A percentile compares a stretch with the other conserved stretches of the same genome.
Evolutionary conservation across 2,329 filamentous ascomycete genomes (phyloP).

Genomic region (Epichloe festucae): DNA sequence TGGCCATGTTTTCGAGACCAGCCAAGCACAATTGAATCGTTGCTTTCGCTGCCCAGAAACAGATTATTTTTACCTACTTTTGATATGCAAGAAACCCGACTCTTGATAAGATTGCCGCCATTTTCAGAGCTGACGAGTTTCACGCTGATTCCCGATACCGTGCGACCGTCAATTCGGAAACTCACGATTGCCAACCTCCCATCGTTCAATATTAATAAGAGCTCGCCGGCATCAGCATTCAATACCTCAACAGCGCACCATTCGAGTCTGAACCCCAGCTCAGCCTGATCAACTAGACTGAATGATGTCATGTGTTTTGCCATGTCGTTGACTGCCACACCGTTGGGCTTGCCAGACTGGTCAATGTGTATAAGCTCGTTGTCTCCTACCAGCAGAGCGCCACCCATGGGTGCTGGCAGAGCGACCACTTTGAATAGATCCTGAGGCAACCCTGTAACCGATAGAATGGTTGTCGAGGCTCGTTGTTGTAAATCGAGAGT

Average conservation of each 20-base stretch:
- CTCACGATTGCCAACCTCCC: conserved; percentile 63
- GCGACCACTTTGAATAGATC: conserved; percentile 76
- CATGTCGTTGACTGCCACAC: conserved; percentile 85
- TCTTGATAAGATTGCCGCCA: conserved; percentile 49
- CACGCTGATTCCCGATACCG: conserved; percentile 75
- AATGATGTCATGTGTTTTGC: conserved; percentile 74
- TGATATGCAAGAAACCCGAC: conserved; percentile 55
- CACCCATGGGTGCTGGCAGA: conserved; percentile 74
- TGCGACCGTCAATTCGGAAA: conserved; percentile 81
- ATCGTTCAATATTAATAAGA: conserved; percentile 68
- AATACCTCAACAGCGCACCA: conserved; percentile 66
- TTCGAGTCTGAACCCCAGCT: conserved; percentile 68
- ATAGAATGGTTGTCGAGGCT: conserved; percentile 84
- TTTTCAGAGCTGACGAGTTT: conserved; percentile 48
- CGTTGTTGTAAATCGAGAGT: conserved; percentile 88
- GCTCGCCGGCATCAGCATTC: conserved; percentile 63
- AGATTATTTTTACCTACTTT: conserved; percentile 54
- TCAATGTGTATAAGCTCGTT: conserved; percentile 94
- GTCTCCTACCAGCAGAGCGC: conserved; percentile 70
- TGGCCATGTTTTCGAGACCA: conserved; percentile 59
- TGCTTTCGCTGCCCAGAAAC: conserved; percentile 76
- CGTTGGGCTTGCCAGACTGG: conserved; percentile 86
- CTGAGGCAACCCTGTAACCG: conserved; percentile 72
- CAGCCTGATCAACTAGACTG: conserved; percentile 72
- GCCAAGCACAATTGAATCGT: conserved; percentile 68